Evolutionary conservation across 2,329 filamentous ascomycete species (phyloP), one percentile per base, ranked within the genome.

Genomic region (Fonsecaea multimorphosa): DNA sequence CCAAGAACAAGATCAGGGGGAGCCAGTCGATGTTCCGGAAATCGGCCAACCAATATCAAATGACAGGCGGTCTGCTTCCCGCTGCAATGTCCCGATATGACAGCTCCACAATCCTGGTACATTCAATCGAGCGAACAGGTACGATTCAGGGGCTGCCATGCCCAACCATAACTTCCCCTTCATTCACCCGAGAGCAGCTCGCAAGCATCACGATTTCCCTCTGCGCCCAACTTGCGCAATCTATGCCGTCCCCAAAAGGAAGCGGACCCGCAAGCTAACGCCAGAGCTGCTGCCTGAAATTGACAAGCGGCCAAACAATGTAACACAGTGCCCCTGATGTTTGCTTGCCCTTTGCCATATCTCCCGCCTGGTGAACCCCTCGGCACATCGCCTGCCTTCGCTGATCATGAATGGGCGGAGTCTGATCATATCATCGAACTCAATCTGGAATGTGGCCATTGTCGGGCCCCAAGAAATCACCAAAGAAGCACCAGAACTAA

Each of bases 291-390:
- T 61, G 51, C 51, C 51, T 58, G 56, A 54, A 44, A 38, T 34
- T 52, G 38, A 49, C 52, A 54, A 58, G 44, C 31, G 40, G 24
- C n/a, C 52, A 53, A 54, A 27, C 52, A 19, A 46, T 57, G 67
- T 69, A 29, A 44, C 46, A 69, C 67, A 64, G 34, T 57, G 58
- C 60, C 59, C 52, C 53, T 60, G 60, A 65, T 67, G 67, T 69
- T 69, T 69, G 67, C 67, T 69, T 55, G 60, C 46, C 29, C 56
- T 56, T 49, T 64, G 54, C 59, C 36, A 63, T 57, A 31, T 57
- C 34, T 66, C 32, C 59, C 65, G 67, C 61, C 53, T 66, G 67
- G 36, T 61, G 65, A 55, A 12, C 44, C 51, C 59, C 14, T 65
- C 59, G 55, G 62, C 59, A 34, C 31, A 61, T 36, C 59, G 31